A percentile compares a stretch with the other conserved stretches of the same genome.
These are phyloP conservation scores for Xerocomus minutiporus DNA, from an alignment of 1,284 basidiomycete species.

Conservation along the genomic window DNA sequence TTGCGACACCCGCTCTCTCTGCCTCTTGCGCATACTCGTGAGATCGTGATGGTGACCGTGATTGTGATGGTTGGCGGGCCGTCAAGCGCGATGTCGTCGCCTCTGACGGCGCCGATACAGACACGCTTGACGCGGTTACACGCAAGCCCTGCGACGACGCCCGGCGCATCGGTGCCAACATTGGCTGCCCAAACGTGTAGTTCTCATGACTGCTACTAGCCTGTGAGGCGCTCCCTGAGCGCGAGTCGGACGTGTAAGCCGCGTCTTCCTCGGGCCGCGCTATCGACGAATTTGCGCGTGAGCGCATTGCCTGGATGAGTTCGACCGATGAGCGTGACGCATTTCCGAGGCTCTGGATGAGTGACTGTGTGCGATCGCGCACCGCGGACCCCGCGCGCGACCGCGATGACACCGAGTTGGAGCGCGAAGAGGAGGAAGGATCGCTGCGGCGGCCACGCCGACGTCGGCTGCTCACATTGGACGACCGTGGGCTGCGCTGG, in stretches of 20 bases:
- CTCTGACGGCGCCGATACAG: slow-evolving; percentile 26
- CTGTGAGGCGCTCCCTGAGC: slow-evolving; percentile 48
- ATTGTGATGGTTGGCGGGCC: slow-evolving; percentile 12
- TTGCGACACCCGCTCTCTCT: slow-evolving; percentile 16
- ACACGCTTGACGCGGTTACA: slow-evolving; percentile 14
- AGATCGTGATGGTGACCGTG: slow-evolving; percentile 4
- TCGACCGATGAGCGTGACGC: slow-evolving; percentile 61
- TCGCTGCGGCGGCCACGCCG: slow-evolving; percentile 30
- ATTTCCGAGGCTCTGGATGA: slow-evolving; percentile 59
- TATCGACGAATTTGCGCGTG: slow-evolving; percentile 56
- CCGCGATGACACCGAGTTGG: slow-evolving; percentile 38
- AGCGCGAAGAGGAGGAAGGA: slow-evolving; percentile 32
- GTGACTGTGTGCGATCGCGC: slow-evolving; percentile 55
- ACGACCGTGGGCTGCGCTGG: slow-evolving; percentile 52
- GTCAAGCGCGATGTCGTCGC: slow-evolving; percentile 24
- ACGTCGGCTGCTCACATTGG: slow-evolving; percentile 43
- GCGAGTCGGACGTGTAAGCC: slow-evolving; percentile 38
- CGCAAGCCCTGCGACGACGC: slow-evolving; percentile 22
- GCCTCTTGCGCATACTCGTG: slow-evolving; percentile 13
- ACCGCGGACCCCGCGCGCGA: slow-evolving; percentile 50
- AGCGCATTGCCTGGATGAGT: slow-evolving; percentile 44
- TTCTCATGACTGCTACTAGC: slow-evolving; percentile 52
- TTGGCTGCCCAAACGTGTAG: slow-evolving; percentile 65
- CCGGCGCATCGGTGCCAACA: slow-evolving; percentile 27
- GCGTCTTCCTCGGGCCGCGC: slow-evolving; percentile 54